Conservation (phyloP, 345 rosid genomes). For the Moricandia arvensis region DNA sequence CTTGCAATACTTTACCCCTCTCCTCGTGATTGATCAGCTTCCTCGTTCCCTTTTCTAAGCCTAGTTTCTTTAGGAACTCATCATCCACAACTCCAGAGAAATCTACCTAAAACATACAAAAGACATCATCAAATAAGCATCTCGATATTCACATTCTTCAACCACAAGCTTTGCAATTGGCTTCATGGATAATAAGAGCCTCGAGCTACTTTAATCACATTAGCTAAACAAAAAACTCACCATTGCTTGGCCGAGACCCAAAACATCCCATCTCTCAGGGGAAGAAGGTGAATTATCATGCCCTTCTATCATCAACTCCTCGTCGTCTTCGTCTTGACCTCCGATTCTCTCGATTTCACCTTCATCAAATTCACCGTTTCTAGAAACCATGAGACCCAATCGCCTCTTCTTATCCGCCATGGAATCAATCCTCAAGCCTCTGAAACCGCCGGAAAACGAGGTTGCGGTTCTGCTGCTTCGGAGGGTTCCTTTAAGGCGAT, state of each 20-base stretch:
- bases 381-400: constrained; percentile 36
- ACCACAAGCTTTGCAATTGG: too few species aligned
- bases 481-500: constrained; percentile 24
- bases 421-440: constrained; percentile 20
- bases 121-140: neutral
- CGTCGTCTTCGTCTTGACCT: constrained; percentile 43
- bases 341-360: constrained; percentile 43
- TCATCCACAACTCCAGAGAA: constrained; percentile 90
- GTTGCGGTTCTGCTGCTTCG: constrained; percentile 26
- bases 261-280: constrained; percentile 85
- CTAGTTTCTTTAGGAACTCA: constrained; percentile 67
- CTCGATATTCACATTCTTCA: neutral
- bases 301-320: constrained; percentile 32
- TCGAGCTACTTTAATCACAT: too few species aligned
- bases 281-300: constrained; percentile 30
- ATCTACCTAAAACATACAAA: constrained; percentile 62
- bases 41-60: constrained; percentile 87
- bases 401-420: constrained; percentile 40
- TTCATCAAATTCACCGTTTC: constrained; percentile 38
- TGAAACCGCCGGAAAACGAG: constrained; percentile 21
- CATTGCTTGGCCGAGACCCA: constrained; percentile 99
- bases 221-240: too few species aligned
- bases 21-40: constrained; percentile 95
- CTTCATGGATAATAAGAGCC: too few species aligned
- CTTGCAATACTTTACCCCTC: constrained; percentile 86